Percentiles rank a stretch among this genome's conserved stretches.
Evolutionary conservation across 2,329 filamentous ascomycete genomes (phyloP).

Genomic region (Nigrograna mackinnonii): DNA sequence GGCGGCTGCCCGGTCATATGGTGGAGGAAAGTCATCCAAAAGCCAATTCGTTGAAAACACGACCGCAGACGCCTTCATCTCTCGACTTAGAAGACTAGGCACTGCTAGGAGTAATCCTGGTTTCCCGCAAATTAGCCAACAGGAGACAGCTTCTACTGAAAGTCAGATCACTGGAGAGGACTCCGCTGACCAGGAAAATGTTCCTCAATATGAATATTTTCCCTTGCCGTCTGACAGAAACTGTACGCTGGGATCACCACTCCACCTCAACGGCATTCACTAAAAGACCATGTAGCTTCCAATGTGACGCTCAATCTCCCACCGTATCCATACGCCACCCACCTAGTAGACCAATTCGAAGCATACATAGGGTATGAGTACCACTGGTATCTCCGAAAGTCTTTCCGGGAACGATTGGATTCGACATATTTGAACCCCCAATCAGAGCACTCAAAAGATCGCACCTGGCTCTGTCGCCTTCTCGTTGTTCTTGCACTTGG

Average conservation of each 20-base stretch:
- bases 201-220: not conserved
- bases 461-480: conserved; percentile 3
- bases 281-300: not conserved
- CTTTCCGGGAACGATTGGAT: conserved; percentile 1
- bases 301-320: conserved; percentile 1
- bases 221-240: not conserved
- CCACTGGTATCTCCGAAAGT: conserved; percentile 2
- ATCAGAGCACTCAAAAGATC: conserved; percentile 1
- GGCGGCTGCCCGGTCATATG: no score
- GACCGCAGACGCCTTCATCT: not conserved
- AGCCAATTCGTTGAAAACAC: not conserved
- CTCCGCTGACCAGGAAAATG: not conserved
- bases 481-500: conserved; percentile 3
- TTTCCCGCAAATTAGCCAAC: not conserved
- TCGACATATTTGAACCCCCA: not conserved
- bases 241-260: not conserved
- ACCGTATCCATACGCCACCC: conserved; percentile 4
- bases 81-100: not conserved
- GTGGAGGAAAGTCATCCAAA: no score
- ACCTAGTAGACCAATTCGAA: conserved; percentile 3
- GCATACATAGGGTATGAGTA: conserved; percentile 3
- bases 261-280: not conserved
- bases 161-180: not conserved
- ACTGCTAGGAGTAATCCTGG: not conserved
- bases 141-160: not conserved